Percentiles rank a stretch among this genome's conserved stretches.
These are phyloP conservation scores for Sarocladium brachiariae DNA, from an alignment of 2,329 filamentous ascomycete species.

Conservation along the genomic window DNA sequence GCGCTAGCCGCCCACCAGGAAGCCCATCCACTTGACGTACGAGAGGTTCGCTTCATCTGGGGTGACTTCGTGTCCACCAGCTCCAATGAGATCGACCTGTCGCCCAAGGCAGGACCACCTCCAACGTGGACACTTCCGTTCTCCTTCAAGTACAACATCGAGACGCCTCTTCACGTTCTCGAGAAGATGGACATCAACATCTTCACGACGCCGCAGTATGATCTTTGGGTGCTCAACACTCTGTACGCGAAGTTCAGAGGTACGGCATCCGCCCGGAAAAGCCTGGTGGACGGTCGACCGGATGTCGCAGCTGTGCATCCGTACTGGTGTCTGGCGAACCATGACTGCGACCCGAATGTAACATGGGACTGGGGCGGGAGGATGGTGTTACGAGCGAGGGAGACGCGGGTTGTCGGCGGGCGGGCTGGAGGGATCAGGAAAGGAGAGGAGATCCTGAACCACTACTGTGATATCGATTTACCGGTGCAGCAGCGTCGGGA, in stretches of 20 bases:
- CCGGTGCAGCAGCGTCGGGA: conserved; percentile 75
- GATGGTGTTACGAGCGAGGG: conserved; percentile 62
- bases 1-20: conserved; percentile 58
- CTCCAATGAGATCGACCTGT: conserved; percentile 47
- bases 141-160: conserved; percentile 69
- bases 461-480: conserved; percentile 85
- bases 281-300: conserved; percentile 68
- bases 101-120: conserved; percentile 47
- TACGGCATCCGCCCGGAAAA: conserved; percentile 81
- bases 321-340: conserved; percentile 93
- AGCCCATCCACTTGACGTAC: conserved; percentile 55
- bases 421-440: conserved; percentile 57
- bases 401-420: conserved; percentile 47
- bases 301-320: conserved; percentile 92
- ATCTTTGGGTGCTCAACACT: conserved; percentile 83
- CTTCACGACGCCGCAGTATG: conserved; percentile 55
- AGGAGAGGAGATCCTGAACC: conserved; percentile 82
- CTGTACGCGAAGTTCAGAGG: conserved; percentile 89
- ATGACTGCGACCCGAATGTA: conserved; percentile 93
- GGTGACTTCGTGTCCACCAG: conserved; percentile 54
- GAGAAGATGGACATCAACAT: conserved; percentile 82
- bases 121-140: conserved; percentile 67
- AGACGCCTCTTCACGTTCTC: conserved; percentile 67
- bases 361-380: conserved; percentile 85
- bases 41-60: conserved; percentile 62